phyloP scores from a whole-genome alignment of 2,329 filamentous ascomycete species.

The Aspergillus pseudoglaucus region DNA sequence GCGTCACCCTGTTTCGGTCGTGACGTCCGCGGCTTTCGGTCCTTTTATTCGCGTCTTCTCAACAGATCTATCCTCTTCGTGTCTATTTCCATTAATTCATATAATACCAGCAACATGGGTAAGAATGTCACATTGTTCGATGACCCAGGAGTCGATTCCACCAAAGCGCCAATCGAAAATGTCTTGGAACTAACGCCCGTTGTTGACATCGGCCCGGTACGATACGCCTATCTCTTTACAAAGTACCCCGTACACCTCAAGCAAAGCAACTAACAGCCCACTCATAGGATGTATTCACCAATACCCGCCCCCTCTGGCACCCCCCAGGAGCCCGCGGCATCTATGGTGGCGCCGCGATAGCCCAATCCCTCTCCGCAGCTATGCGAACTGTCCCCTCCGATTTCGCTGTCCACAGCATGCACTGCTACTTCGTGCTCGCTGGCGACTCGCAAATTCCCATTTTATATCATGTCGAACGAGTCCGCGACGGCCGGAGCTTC shows the following conservation, averaged over 20 bases:
- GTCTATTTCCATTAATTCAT: background rate
- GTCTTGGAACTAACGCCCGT: slow-evolving; percentile 79
- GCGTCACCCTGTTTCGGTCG: background rate
- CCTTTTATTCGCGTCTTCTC: background rate
- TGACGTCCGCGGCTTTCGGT: background rate
- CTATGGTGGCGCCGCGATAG: slow-evolving; percentile 88
- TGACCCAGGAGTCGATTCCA: slow-evolving; percentile 64
- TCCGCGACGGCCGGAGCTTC: slow-evolving; percentile 84
- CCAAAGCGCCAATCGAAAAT: slow-evolving; percentile 79
- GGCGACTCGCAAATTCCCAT: slow-evolving; percentile 80
- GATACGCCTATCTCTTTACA: slow-evolving; percentile 17
- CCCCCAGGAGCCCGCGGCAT: slow-evolving; percentile 87
- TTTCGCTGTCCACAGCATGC: slow-evolving; percentile 90
- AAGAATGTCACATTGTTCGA: slow-evolving; percentile 59
- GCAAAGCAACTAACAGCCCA: background rate
- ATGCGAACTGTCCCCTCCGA: slow-evolving; percentile 74
- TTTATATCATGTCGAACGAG: slow-evolving; percentile 89
- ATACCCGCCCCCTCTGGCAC: slow-evolving; percentile 85
- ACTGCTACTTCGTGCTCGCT: slow-evolving; percentile 97
- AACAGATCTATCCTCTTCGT: background rate
- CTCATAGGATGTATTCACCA: slow-evolving; percentile 83
- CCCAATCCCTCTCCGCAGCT: slow-evolving; percentile 80
- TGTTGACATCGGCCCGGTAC: slow-evolving; percentile 52
- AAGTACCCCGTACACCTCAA: background rate
- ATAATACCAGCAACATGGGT: slow-evolving; percentile 16